Conservation (phyloP, 768 basidiomycete species). For the Lentinula boryana region DNA sequence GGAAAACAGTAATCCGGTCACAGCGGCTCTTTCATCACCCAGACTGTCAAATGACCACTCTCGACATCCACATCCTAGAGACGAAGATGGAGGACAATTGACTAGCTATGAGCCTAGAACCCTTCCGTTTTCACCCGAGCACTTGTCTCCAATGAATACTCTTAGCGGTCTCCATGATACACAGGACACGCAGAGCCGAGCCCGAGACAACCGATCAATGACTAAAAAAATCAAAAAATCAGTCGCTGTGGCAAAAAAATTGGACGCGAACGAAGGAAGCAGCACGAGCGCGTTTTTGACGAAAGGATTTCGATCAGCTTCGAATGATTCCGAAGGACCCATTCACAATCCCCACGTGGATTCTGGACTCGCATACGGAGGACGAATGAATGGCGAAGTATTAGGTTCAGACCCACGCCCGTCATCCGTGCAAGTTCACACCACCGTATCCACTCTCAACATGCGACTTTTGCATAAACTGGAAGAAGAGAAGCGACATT, state of each 20-base stretch:
- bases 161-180: constrained; percentile 1
- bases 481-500: constrained; percentile 1
- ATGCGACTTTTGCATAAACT: constrained; percentile 6
- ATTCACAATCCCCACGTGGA: background rate
- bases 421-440: background rate
- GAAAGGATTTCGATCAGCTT: background rate
- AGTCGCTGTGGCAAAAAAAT: background rate
- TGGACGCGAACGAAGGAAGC: background rate
- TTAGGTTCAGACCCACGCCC: constrained; percentile 3
- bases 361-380: background rate
- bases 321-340: background rate
- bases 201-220: background rate
- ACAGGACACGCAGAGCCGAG: background rate
- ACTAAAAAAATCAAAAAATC: background rate
- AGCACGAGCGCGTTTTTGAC: background rate
- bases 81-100: background rate
- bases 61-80: background rate
- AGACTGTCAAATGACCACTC: background rate
- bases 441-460: background rate
- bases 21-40: background rate
- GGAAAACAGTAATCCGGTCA: background rate
- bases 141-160: background rate
- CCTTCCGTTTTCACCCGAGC: background rate
- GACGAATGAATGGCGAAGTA: background rate
- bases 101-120: background rate